Evolutionary conservation across 2,329 filamentous ascomycete genomes (phyloP).

Genomic region (Ophiocordyceps robertsii): DNA sequence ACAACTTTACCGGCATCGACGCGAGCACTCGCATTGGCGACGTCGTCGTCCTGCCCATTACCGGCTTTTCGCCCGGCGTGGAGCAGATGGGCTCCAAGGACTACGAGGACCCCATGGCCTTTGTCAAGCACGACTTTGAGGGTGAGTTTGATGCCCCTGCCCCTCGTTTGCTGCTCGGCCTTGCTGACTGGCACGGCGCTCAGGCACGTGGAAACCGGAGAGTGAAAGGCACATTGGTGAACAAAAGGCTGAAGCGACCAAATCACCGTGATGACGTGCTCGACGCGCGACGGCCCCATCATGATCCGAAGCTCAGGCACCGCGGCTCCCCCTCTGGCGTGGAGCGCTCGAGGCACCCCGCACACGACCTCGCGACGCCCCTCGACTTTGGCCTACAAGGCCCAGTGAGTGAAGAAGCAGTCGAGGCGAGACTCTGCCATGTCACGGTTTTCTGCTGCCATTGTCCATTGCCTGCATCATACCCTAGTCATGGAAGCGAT

Average conservation of each 20-base stretch:
- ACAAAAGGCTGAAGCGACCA: slow-evolving; percentile 10
- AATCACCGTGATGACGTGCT: background rate
- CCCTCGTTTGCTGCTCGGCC: background rate
- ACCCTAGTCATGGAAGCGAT: too few species aligned
- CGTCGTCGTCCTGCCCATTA: slow-evolving; percentile 87
- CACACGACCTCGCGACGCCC: too few species aligned
- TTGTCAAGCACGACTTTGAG: slow-evolving; percentile 94
- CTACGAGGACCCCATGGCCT: slow-evolving; percentile 85
- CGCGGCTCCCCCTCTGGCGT: too few species aligned
- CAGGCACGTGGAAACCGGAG: slow-evolving; percentile 68
- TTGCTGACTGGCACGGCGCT: slow-evolving; percentile 3
- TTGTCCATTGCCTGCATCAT: too few species aligned
- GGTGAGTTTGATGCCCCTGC: slow-evolving; percentile 38
- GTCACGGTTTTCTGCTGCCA: too few species aligned
- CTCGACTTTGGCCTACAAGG: too few species aligned
- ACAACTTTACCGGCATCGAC: slow-evolving; percentile 81
- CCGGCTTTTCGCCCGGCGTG: slow-evolving; percentile 91
- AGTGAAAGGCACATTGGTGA: slow-evolving; percentile 56
- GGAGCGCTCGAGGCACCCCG: too few species aligned
- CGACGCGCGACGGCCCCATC: background rate
- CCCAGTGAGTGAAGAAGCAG: too few species aligned
- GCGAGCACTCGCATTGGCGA: slow-evolving; percentile 79
- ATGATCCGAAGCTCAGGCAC: too few species aligned
- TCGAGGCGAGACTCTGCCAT: too few species aligned
- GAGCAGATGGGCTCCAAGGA: slow-evolving; percentile 86